phyloP scores from a whole-genome alignment of 257 asterid genomes.

The Gardenia jasminoides region DNA sequence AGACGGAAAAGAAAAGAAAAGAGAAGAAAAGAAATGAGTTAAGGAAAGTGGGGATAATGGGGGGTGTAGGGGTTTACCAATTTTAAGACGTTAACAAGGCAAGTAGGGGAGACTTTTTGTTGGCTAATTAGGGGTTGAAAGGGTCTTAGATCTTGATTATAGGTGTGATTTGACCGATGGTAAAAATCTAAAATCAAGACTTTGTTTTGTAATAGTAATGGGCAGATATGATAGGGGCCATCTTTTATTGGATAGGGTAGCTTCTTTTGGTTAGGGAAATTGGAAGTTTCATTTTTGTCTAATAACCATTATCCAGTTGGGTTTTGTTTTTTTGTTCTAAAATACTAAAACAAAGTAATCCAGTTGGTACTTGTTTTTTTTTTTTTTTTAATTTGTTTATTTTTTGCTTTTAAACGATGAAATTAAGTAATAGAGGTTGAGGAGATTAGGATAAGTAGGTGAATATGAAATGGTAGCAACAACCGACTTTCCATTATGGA shows the following conservation, averaged over 20 bases:
- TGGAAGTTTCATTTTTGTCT: not conserved
- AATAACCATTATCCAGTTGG: no score
- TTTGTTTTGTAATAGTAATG: not conserved
- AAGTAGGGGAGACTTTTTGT: not conserved
- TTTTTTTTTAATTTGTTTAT: no score
- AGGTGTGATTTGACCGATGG: not conserved
- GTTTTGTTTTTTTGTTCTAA: no score
- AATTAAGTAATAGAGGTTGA: not conserved
- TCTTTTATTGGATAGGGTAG: no score
- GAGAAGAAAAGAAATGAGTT: not conserved
- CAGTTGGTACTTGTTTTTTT: no score
- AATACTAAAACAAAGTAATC: no score
- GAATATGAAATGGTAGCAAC: no score
- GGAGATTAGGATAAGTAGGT: not conserved
- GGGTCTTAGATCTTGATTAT: slow-evolving; percentile 5
- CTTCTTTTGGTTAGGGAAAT: not conserved
- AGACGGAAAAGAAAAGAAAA: not conserved
- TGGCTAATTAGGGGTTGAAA: not conserved
- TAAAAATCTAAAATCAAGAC: not conserved
- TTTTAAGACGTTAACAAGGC: no score
- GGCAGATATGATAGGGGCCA: no score
- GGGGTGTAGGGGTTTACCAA: no score
- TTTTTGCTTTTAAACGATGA: no score
- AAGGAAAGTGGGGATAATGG: not conserved
- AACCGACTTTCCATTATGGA: no score